Base-by-base conservation (phyloP, 2,329 filamentous ascomycete genomes). In the Keithomyces neogunnii region DNA sequence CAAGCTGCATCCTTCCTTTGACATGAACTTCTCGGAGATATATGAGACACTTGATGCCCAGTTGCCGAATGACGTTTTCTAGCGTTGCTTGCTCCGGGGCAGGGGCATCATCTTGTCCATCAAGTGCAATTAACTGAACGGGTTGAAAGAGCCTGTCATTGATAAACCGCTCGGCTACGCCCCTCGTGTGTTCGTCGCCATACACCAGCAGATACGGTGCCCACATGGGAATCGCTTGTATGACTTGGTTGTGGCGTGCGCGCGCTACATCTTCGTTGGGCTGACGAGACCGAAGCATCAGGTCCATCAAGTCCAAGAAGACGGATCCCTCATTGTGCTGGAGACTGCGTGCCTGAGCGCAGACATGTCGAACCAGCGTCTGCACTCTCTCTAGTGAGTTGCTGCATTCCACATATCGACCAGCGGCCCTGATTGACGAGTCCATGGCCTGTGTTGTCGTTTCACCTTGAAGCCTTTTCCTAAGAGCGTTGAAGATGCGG, bases 401-500 rank as follows among this genome's bases (percentile, higher is more conserved):
- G 30, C 71, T 75, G 47, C 62, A 55, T 40, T 69, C 66, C 35
- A 82, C 76, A 59, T 84, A 86, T 0, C 72, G 62, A 33, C 74
- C 61, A 3, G 79, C 77, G 13, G 75, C 77, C n/a, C 77, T 74
- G 19, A 88, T 69, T 58, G 76, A 86, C 1, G 81, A 76, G 13
- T 73, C 70, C 55, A 78, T 69, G 33, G 71, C 69, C 19, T 76
- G 68, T 19, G 60, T 63, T 11, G 66, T 61, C 2, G 60, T 62
- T 35, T 69, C 66, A 10, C 77, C 73, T 19, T 73, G 74, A 45
- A 86, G 77, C 29, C 75, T 77, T 40, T 67, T 67, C 53, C 76
- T 70, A 40, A 88, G 63, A 1, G 80, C 78, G 43, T 69, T 65
- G 39, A 74, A 73, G 2, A 89, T 70, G 44, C 72, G 69, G 0